These are phyloP conservation scores for Taphrina betulina DNA, from an alignment of 1,139 yeast species.

Conservation along the genomic window DNA sequence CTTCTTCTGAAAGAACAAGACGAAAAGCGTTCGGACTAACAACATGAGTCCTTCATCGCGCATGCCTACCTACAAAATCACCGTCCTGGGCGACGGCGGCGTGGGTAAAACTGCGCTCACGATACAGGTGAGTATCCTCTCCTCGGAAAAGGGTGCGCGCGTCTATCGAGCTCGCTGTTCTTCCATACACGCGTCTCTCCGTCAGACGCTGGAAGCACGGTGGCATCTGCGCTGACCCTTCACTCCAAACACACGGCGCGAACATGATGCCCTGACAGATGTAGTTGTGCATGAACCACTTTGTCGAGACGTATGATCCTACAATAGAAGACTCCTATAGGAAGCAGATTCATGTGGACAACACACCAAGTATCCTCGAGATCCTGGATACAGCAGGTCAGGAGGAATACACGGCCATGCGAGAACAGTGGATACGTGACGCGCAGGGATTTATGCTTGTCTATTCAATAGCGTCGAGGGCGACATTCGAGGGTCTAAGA, in stretches of 20 bases:
- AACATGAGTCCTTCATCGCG: conserved; percentile 22
- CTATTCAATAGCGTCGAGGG: conserved; percentile 83
- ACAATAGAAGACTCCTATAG: conserved; percentile 96
- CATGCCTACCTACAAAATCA: conserved; percentile 59
- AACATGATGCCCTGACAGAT: too few species aligned
- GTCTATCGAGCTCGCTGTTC: too few species aligned
- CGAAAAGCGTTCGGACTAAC: not conserved
- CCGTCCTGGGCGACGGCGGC: conserved; percentile 98
- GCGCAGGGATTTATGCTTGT: conserved; percentile 83
- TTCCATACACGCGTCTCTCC: too few species aligned
- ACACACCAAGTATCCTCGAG: conserved; percentile 85
- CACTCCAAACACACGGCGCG: too few species aligned
- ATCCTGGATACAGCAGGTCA: conserved; percentile 98
- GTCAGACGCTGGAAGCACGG: too few species aligned
- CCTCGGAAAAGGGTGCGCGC: too few species aligned
- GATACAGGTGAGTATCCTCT: conserved; percentile 9
- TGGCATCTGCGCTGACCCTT: too few species aligned
- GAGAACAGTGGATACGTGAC: conserved; percentile 74
- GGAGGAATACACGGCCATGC: conserved; percentile 94
- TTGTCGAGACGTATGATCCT: conserved; percentile 74
- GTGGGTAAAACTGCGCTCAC: conserved; percentile 64
- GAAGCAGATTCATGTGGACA: conserved; percentile 88
- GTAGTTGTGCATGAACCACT: conserved; percentile 37
- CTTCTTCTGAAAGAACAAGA: too few species aligned
- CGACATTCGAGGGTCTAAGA: conserved; percentile 75